Percentiles rank a stretch among this genome's conserved stretches.
These are phyloP conservation scores for Pelargonium cotyledonis DNA, from an alignment of 441 rosid genomes.

Conservation along the genomic window DNA sequence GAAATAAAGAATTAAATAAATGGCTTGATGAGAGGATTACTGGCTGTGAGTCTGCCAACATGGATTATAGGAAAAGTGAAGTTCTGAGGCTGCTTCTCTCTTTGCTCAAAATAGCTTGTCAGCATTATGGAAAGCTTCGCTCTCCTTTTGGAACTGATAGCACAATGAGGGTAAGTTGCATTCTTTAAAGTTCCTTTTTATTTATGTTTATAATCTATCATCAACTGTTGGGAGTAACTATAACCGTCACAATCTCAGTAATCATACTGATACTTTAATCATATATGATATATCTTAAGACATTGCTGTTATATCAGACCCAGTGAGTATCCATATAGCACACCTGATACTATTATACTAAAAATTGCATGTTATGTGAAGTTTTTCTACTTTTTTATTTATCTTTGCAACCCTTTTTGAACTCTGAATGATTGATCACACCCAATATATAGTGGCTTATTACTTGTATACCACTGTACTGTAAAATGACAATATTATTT, in stretches of 20 bases:
- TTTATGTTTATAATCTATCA: background rate
- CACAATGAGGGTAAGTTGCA: conserved; percentile 46
- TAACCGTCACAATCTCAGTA: background rate
- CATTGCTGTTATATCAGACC: background rate
- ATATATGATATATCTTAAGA: background rate
- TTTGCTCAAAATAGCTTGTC: conserved; percentile 83
- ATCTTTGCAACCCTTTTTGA: too few species aligned
- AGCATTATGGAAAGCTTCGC: conserved; percentile 94
- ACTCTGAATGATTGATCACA: too few species aligned
- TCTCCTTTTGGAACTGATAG: conserved; percentile 79
- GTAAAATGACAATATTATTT: too few species aligned
- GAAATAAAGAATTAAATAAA: conserved; percentile 81
- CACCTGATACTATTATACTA: background rate
- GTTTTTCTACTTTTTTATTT: background rate
- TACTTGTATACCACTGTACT: background rate
- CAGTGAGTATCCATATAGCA: background rate
- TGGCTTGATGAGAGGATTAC: conserved; percentile 92
- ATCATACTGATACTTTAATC: background rate
- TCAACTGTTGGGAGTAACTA: background rate
- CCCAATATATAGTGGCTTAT: too few species aligned
- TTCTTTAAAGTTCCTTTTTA: background rate
- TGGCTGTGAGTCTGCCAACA: conserved; percentile 47
- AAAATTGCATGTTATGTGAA: background rate
- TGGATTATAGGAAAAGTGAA: conserved; percentile 58
- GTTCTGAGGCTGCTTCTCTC: conserved; percentile 68